Evolutionary conservation across 345 rosid species (phyloP), one percentile per base, ranked within the genome.

Genomic region (Euphorbia pulcherrima): DNA sequence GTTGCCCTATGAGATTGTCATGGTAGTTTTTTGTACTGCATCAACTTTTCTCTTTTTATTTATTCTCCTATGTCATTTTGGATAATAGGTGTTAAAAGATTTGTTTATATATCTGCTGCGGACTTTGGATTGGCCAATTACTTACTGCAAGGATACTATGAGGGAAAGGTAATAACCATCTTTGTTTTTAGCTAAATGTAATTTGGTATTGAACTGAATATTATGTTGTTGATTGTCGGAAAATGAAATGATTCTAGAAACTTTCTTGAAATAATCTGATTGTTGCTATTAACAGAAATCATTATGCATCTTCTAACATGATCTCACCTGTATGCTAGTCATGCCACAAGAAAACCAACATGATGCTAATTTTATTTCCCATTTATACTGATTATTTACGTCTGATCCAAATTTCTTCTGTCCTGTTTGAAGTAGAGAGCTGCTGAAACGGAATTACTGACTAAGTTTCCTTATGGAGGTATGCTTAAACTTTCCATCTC

Each of bases 391-490:
- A 26, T 68, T 14, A 56, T 44, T 60, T 20, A 20, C 40, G 39
- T 35, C 73, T 74, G 52, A 55, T 69, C 27, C n/a, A n/a, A 20
- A 9, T 56, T 37, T 63, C 23, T 51, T 63, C 51, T 52, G 24
- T 69, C 60, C 72, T 78, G 51, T 71, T 80, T 71, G 75, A 67
- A 72, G 65, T 75, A 94, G 97, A 87, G 87, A 75, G 96, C 97
- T 78, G 90, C 97, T 57, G 99, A 94, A 75, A 89, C 96, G 5
- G 97, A 94, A 82, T 78, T 94, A 71, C 84, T 88, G 78, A 88
- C 87, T 57, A 92, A 84, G 81, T 94, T 88, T 78, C 85, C 97
- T 27, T 92, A 91, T 67, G 97, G 90, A 78, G 99, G 99, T 92
- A 78, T 66, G 64, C 54, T 74, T 39, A 56, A 27, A 72, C 14